phyloP scores from a whole-genome alignment of 139 green algal genomes.

The Chlorella ohadii region DNA sequence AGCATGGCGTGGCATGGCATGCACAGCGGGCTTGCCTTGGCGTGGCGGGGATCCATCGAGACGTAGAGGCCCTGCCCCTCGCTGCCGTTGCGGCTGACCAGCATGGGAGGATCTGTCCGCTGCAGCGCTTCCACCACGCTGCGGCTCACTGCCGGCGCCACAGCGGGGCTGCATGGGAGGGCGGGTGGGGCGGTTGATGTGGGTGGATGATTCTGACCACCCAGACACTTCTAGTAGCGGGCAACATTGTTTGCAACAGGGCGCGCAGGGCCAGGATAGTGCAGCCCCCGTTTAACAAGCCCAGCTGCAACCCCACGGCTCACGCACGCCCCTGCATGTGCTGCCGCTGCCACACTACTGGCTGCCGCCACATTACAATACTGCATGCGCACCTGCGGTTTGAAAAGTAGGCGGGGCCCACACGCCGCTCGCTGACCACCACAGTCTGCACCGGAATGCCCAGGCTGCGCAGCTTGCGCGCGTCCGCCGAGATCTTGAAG shows the following conservation, averaged over 20 bases:
- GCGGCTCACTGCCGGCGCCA: not conserved
- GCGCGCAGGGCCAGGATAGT: too few relatives aligned
- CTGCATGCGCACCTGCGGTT: constrained; percentile 18
- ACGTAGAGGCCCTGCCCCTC: not conserved
- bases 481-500: not conserved
- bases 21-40: not conserved
- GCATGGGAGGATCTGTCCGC: not conserved
- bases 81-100: too few relatives aligned
- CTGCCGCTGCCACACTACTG: too few relatives aligned
- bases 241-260: too few relatives aligned
- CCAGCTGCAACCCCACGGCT: too few relatives aligned
- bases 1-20: not conserved
- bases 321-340: too few relatives aligned
- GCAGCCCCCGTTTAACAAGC: too few relatives aligned
- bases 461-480: not conserved
- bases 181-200: too few relatives aligned
- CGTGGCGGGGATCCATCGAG: not conserved
- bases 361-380: too few relatives aligned
- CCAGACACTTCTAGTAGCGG: too few relatives aligned
- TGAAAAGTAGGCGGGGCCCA: constrained; percentile 17
- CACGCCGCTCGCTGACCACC: not conserved
- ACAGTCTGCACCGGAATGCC: not conserved
- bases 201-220: too few relatives aligned
- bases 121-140: constrained; percentile 10
- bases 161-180: constrained; percentile 4